These are phyloP conservation scores for Fraxinus excelsior DNA, from an alignment of 257 asterid genomes.

Conservation along the genomic window DNA sequence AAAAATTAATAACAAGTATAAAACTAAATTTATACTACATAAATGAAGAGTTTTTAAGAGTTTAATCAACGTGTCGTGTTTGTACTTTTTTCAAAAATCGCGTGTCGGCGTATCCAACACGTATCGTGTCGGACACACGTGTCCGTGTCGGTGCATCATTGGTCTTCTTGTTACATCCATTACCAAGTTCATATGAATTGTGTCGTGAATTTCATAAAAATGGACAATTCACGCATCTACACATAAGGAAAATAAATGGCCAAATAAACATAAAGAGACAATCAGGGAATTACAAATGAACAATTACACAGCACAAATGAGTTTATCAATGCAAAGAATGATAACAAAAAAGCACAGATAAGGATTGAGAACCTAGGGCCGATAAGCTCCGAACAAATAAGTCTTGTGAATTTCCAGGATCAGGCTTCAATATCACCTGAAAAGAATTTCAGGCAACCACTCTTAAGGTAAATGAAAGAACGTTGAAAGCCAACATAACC, in stretches of 20 bases:
- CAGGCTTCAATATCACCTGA: slow-evolving; percentile 99
- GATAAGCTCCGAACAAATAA: slow-evolving; percentile 93
- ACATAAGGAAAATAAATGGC: slow-evolving; percentile 2
- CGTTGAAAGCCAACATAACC: slow-evolving; percentile 23
- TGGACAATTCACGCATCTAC: background rate
- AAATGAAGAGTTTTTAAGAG: too few species aligned
- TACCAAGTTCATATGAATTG: background rate
- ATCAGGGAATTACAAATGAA: slow-evolving; percentile 16
- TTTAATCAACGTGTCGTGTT: too few species aligned
- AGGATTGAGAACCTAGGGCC: slow-evolving; percentile 68
- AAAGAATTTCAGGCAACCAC: slow-evolving; percentile 37
- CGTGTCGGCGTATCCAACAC: too few species aligned
- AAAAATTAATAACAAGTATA: too few species aligned
- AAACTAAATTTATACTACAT: too few species aligned
- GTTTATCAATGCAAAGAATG: slow-evolving; percentile 16
- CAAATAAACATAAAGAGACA: background rate
- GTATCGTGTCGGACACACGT: too few species aligned
- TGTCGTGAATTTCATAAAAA: background rate
- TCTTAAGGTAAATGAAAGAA: slow-evolving; percentile 30
- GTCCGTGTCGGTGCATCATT: too few species aligned
- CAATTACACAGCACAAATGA: slow-evolving; percentile 10
- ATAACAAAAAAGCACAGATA: slow-evolving; percentile 18
- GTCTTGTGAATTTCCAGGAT: slow-evolving; percentile 98
- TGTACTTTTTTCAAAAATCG: too few species aligned
- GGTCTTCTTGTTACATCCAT: slow-evolving; percentile 16